Evolutionary conservation across 2,329 filamentous ascomycete species (phyloP).

Genomic region (Fusarium abutilonis): DNA sequence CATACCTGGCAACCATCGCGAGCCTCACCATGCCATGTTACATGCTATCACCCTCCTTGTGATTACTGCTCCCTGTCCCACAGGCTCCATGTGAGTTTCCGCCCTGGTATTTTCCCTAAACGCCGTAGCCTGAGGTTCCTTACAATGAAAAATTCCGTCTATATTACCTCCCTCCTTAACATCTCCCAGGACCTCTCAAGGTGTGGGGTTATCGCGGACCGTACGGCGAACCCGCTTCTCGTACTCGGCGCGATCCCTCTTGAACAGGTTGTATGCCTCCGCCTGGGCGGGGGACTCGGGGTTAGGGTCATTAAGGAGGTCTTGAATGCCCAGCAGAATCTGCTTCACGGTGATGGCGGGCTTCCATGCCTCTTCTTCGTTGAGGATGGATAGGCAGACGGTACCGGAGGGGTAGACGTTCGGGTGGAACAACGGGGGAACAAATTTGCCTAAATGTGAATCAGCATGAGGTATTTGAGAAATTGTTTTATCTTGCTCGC

Average conservation of each 20-base stretch:
- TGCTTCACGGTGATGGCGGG: slow-evolving; percentile 98
- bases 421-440: slow-evolving; percentile 94
- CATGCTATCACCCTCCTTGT: slow-evolving; percentile 9
- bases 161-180: slow-evolving; percentile 20
- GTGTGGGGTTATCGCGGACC: slow-evolving; percentile 88
- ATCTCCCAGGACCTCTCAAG: slow-evolving; percentile 53
- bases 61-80: slow-evolving; percentile 8
- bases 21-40: slow-evolving; percentile 28
- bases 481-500: slow-evolving; percentile 46
- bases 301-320: slow-evolving; percentile 94
- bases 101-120: slow-evolving; percentile 48
- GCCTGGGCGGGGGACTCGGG: slow-evolving; percentile 96
- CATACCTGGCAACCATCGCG: slow-evolving; percentile 9
- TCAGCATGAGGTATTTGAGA: slow-evolving; percentile 23
- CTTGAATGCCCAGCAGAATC: slow-evolving; percentile 94
- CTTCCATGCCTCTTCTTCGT: slow-evolving; percentile 99
- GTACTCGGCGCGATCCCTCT: slow-evolving; percentile 87
- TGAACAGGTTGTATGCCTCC: slow-evolving; percentile 96
- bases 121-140: slow-evolving; percentile 45
- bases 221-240: slow-evolving; percentile 87
- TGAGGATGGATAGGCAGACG: slow-evolving; percentile 95
- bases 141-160: slow-evolving; percentile 32
- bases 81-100: slow-evolving; percentile 37
- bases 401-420: slow-evolving; percentile 99
- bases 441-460: slow-evolving; percentile 81